Evolutionary conservation across 371 early-diverging fungal genomes (phyloP), one percentile per base, ranked within the genome.

Genomic region (Mortierella sp.): DNA sequence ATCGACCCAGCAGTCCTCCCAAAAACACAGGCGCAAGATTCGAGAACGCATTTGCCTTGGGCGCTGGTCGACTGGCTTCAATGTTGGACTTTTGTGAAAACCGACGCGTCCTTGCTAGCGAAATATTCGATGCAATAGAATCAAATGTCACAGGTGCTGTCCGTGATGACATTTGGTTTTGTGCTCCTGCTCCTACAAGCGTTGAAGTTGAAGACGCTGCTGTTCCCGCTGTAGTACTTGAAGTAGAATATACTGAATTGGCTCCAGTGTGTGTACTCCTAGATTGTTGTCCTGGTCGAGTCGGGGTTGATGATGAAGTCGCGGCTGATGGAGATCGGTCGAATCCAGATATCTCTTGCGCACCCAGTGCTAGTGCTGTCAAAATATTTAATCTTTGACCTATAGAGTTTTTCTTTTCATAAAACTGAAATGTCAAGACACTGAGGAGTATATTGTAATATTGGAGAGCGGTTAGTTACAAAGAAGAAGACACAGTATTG

Each of bases 341-440:
- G 33, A 47, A 63, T 38, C 80, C 80, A 8, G 80, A 70, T 2
- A 79, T 58, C 33, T 79, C 79, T 43, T 60, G 67, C 9, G 80
- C 80, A 1, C 71, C 80, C 3, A 74, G 65, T 4, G 53, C 68
- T 8, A 79, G 41, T 0, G 74, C 80, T 3, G 71, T 67, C 19
- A 79, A 36, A 36, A 79, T 71, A 24, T 70, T 79, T n/a, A 79
- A 59, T n/a, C 75, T 52, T 21, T 79, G 80, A 4, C 80, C 80
- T 13, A 74, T 9, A 3, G 80, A 79, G 32, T 70, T 70, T 15
- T 38, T 48, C 66, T 67, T 74, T 58, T 70, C 71, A 22, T 79
- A 79, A 58, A 79, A 79, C 21, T 79, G 52, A 19, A 22, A n/a
- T 7, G 74, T 74, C 57, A 79, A 47, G 5, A 79, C 70, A 16